These are phyloP conservation scores for Neurospora discreta DNA, from an alignment of 495 filamentous ascomycete genomes.

Conservation along the genomic window DNA sequence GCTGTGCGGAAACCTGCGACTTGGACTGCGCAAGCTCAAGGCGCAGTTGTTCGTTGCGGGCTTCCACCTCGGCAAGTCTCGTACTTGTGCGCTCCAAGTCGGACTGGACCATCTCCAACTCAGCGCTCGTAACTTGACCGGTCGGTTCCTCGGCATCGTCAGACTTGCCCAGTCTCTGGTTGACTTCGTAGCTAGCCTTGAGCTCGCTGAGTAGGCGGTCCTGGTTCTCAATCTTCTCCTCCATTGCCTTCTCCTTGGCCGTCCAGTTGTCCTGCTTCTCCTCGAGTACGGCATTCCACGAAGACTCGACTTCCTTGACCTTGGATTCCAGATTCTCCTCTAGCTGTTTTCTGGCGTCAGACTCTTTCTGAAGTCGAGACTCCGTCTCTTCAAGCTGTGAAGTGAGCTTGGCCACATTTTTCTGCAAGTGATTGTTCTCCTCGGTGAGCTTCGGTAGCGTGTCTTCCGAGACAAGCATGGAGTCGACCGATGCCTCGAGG, in stretches of 20 bases:
- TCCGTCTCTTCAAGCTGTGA: constrained; percentile 85
- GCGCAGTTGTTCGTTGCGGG: constrained; percentile 85
- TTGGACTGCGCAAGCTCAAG: constrained; percentile 82
- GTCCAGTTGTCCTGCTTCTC: constrained; percentile 97
- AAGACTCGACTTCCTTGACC: constrained; percentile 77
- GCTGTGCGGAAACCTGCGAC: constrained; percentile 55
- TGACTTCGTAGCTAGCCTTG: constrained; percentile 95
- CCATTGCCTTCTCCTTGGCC: constrained; percentile 81
- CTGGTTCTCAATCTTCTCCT: constrained; percentile 90
- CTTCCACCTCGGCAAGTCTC: constrained; percentile 81
- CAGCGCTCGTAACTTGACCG: constrained; percentile 66
- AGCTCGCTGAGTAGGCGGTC: constrained; percentile 86
- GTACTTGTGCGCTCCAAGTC: constrained; percentile 85
- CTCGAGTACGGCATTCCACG: constrained; percentile 82
- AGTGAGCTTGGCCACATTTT: constrained; percentile 69
- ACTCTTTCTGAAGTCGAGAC: constrained; percentile 59
- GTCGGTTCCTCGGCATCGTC: constrained; percentile 49
- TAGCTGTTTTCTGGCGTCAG: constrained; percentile 55
- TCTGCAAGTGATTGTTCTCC: constrained; percentile 79
- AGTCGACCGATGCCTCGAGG: constrained; percentile 91
- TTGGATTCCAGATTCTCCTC: constrained; percentile 66
- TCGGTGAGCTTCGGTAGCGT: constrained; percentile 75
- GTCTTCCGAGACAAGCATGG: constrained; percentile 80
- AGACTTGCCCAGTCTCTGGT: constrained; percentile 69
- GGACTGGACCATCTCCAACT: constrained; percentile 83